Evolutionary conservation across 2,329 filamentous ascomycete genomes (phyloP).

Genomic region (Phyllosticta citriasiana): DNA sequence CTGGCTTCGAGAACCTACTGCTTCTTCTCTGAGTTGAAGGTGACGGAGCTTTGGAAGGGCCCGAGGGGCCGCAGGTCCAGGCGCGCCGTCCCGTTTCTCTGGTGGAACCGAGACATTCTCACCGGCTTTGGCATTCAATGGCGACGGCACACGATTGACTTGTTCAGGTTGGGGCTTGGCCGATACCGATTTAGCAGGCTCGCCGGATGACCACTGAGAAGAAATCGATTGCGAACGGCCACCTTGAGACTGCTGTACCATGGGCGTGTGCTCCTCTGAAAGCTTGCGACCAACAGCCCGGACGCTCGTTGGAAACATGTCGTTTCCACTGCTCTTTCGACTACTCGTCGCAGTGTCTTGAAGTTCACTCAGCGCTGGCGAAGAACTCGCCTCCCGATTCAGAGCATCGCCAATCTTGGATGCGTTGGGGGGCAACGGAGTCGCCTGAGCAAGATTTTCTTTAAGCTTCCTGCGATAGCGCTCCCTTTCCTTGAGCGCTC

Average conservation of each 20-base stretch:
- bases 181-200: conserved; percentile 2
- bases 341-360: conserved; percentile 5
- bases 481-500: conserved; percentile 86
- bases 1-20: neutral
- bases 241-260: neutral
- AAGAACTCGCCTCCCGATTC: conserved; percentile 28
- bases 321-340: conserved; percentile 7
- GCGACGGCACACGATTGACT: conserved; percentile 5
- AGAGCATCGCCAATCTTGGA: conserved; percentile 20
- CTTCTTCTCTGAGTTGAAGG: conserved; percentile 7
- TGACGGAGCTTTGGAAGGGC: neutral
- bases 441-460: conserved; percentile 49
- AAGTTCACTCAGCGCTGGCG: conserved; percentile 18
- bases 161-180: neutral
- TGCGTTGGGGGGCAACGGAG: conserved; percentile 23
- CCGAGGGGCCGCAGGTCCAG: neutral
- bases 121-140: neutral
- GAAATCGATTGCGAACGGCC: neutral
- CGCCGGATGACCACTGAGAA: conserved; percentile 1
- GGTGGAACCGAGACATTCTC: neutral
- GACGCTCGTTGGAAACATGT: neutral
- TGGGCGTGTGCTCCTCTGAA: conserved; percentile 2
- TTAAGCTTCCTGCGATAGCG: conserved; percentile 85
- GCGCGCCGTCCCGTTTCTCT: neutral
- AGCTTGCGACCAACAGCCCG: neutral